These are phyloP conservation scores for Cyathus striatus DNA, from an alignment of 768 basidiomycete species.

Conservation along the genomic window DNA sequence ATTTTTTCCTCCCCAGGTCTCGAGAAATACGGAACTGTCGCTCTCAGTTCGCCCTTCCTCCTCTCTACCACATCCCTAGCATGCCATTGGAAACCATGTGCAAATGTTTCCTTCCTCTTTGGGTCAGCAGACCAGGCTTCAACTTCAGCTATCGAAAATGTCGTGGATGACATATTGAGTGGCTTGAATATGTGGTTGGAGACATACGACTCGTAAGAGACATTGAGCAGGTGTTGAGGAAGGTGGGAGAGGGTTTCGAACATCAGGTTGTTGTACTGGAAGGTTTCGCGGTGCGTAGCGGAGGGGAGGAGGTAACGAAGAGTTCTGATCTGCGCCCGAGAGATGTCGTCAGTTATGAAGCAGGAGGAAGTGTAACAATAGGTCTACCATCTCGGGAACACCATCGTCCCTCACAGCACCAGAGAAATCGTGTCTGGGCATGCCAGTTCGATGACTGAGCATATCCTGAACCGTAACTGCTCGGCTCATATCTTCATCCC, in stretches of 20 bases:
- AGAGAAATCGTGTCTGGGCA: conserved; percentile 39
- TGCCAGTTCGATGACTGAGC: conserved; percentile 36
- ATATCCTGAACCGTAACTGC: conserved; percentile 34
- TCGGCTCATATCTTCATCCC: conserved; percentile 28
- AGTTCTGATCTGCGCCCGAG: conserved; percentile 34
- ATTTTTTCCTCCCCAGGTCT: conserved; percentile 32
- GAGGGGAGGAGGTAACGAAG: conserved; percentile 33
- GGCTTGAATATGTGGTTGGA: conserved; percentile 30
- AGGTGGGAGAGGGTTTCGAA: conserved; percentile 36
- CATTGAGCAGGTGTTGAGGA: conserved; percentile 29
- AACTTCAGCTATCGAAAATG: conserved; percentile 32
- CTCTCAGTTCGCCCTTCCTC: conserved; percentile 23
- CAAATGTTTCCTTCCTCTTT: conserved; percentile 22
- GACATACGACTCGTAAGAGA: conserved; percentile 35
- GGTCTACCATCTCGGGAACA: conserved; percentile 29
- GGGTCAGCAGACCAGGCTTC: too few species aligned
- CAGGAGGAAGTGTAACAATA: too few species aligned
- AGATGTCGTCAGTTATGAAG: too few species aligned
- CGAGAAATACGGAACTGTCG: conserved; percentile 33
- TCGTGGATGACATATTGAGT: conserved; percentile 33
- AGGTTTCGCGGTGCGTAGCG: conserved; percentile 32
- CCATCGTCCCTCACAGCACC: conserved; percentile 21
- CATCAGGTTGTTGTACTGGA: conserved; percentile 44
- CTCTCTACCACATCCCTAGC: conserved; percentile 23
- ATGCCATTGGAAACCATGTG: conserved; percentile 30